Base-by-base conservation (phyloP, 1,284 basidiomycete species). In the Takashimella koratensis region DNA sequence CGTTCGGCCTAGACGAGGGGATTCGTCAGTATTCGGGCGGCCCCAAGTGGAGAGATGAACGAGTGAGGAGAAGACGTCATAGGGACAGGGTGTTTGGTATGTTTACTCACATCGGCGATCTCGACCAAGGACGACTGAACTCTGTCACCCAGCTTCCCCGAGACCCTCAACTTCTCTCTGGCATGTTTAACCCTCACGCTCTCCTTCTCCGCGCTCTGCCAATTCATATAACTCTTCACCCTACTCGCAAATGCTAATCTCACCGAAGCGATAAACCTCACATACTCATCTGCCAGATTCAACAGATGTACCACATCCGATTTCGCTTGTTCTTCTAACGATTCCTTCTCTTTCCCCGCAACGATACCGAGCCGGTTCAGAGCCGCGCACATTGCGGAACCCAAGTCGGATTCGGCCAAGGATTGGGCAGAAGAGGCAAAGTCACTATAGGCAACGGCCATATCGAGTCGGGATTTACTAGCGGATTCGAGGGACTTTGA, bases 1-100 rank as follows among this genome's bases (percentile, higher is more conserved):
- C 90, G 81, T 73, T 97, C 93, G 1, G 88, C 86, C 92, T 91
- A 58, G 20, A n/a, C n/a, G n/a, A n/a, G n/a, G n/a, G n/a, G n/a
- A n/a, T n/a, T n/a, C n/a, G n/a, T n/a, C 8, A 43, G 12, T 43
- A 20, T 43, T 43, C 22, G 42, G 42, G 12, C 19, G 42, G n/a
- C n/a, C n/a, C n/a, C n/a, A n/a, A n/a, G n/a, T n/a, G n/a, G n/a
- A n/a, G n/a, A n/a, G n/a, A n/a, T n/a, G n/a, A n/a, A n/a, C n/a
- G 26, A 27, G 11, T 41, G n/a, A 24, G 11, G 13, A n/a, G n/a
- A n/a, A n/a, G n/a, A n/a, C n/a, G n/a, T n/a, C n/a, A n/a, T n/a
- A n/a, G n/a, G n/a, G n/a, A n/a, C n/a, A n/a, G n/a, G n/a, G n/a
- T n/a, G n/a, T n/a, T n/a, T n/a, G n/a, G n/a, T n/a, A n/a, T n/a